A percentile compares a stretch with the other conserved stretches of the same genome.
Conservation (phyloP, 2,329 filamentous ascomycete species). For the Blastomyces silverae region DNA sequence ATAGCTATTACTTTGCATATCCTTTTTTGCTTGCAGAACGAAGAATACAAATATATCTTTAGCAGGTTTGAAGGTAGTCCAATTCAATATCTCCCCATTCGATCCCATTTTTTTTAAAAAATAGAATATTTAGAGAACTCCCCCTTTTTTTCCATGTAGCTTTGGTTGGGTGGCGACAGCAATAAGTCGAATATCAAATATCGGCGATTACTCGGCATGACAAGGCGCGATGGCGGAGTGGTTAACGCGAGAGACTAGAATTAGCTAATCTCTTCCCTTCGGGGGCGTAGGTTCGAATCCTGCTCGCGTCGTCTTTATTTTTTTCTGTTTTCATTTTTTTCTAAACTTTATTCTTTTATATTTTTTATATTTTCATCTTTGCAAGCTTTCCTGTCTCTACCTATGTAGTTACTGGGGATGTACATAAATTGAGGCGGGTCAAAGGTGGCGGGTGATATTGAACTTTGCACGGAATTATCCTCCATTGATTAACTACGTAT, state of each 20-base stretch:
- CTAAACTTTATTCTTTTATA: neutral
- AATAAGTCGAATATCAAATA: neutral
- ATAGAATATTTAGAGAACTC: too few relatives aligned
- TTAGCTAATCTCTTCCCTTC: constrained; percentile 11
- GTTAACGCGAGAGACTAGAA: constrained; percentile 15
- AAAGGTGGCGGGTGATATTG: too few relatives aligned
- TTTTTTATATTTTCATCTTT: neutral
- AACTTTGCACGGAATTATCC: too few relatives aligned
- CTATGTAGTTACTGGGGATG: neutral
- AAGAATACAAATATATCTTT: too few relatives aligned
- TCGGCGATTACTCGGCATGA: neutral
- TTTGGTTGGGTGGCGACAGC: too few relatives aligned
- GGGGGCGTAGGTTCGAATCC: constrained; percentile 14
- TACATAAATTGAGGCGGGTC: too few relatives aligned
- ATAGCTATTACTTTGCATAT: constrained; percentile 1
- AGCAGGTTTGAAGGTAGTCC: too few relatives aligned
- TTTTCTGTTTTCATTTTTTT: neutral
- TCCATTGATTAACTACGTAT: too few relatives aligned
- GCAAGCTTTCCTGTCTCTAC: neutral
- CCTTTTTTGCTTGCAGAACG: neutral
- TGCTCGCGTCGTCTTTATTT: constrained; percentile 2
- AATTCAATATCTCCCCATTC: too few relatives aligned
- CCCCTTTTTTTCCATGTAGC: too few relatives aligned
- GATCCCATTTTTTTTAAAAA: too few relatives aligned
- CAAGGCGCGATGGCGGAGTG: constrained; percentile 13